A percentile compares a stretch with the other conserved stretches of the same genome.
Conservation (phyloP, 371 early-diverging fungal species). For the Paraphysoderma sedebokerense region DNA sequence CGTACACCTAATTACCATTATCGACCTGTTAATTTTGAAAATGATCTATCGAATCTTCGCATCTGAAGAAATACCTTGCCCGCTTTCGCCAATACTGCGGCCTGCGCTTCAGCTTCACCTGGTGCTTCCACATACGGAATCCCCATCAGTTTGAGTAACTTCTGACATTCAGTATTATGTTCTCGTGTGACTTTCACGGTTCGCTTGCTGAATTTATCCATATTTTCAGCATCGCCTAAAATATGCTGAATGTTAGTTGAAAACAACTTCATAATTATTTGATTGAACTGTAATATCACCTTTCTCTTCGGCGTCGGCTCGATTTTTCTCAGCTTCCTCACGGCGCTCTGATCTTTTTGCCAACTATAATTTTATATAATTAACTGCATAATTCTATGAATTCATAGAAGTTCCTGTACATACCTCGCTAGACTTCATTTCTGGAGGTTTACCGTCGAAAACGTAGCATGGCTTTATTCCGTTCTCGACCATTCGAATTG, state of each 20-base stretch:
- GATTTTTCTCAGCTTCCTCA: conserved; percentile 60
- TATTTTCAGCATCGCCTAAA: conserved; percentile 54
- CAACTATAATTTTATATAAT: conserved; percentile 24
- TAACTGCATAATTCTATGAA: neutral
- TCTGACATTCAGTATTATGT: conserved; percentile 93
- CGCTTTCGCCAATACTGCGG: conserved; percentile 78
- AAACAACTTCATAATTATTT: neutral
- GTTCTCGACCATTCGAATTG: conserved; percentile 94
- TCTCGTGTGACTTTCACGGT: conserved; percentile 86
- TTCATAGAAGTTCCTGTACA: neutral
- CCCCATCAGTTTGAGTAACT: conserved; percentile 86
- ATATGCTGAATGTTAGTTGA: neutral
- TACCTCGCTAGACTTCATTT: conserved; percentile 85
- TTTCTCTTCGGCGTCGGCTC: conserved; percentile 69
- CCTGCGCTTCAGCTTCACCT: conserved; percentile 99
- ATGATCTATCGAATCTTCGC: too few species aligned
- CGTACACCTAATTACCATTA: conserved; percentile 45
- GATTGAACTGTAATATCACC: conserved; percentile 28
- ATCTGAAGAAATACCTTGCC: too few species aligned
- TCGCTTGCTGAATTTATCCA: conserved; percentile 80
- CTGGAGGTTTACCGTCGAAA: conserved; percentile 99
- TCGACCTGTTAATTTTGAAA: too few species aligned
- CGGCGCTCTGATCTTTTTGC: conserved; percentile 76
- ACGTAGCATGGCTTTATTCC: conserved; percentile 98
- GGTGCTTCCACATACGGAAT: conserved; percentile 95